Percentiles rank a stretch among this genome's conserved stretches.
These are phyloP conservation scores for Trichoderma breve DNA, from an alignment of 2,329 filamentous ascomycete species.

Conservation along the genomic window DNA sequence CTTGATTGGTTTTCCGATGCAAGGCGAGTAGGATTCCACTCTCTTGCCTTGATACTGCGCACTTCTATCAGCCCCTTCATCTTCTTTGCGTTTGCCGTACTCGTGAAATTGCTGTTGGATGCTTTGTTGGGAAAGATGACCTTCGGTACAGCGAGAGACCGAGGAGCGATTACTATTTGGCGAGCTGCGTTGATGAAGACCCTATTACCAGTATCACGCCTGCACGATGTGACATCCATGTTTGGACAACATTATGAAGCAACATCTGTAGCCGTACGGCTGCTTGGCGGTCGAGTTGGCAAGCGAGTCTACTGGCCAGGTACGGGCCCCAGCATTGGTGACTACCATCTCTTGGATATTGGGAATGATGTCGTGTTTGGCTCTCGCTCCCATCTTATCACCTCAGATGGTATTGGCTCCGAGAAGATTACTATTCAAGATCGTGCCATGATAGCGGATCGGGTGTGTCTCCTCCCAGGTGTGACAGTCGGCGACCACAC, in stretches of 20 bases:
- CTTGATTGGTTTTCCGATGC: constrained; percentile 50
- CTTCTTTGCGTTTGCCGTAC: constrained; percentile 42
- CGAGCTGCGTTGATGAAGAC: constrained; percentile 43
- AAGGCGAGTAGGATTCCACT: constrained; percentile 49
- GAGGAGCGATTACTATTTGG: constrained; percentile 43
- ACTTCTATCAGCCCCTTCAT: constrained; percentile 43
- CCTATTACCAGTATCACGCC: constrained; percentile 42
- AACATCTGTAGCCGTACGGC: constrained; percentile 49
- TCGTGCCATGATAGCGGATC: constrained; percentile 56
- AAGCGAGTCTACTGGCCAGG: constrained; percentile 57
- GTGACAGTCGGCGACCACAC: constrained; percentile 47
- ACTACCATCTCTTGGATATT: constrained; percentile 55
- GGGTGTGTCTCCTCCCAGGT: constrained; percentile 52
- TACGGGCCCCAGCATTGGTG: constrained; percentile 51
- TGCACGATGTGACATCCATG: constrained; percentile 49
- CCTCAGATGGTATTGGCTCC: constrained; percentile 50
- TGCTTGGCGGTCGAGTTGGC: constrained; percentile 52
- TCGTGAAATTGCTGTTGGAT: constrained; percentile 43
- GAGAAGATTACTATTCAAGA: constrained; percentile 47
- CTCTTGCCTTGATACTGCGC: constrained; percentile 45
- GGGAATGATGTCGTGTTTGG: constrained; percentile 61
- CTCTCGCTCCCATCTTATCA: constrained; percentile 52
- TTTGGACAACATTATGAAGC: constrained; percentile 56
- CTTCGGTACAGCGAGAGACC: constrained; percentile 31
- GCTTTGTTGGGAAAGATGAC: constrained; percentile 38